Evolutionary conservation across 306 rosid species (phyloP), one percentile per base, ranked within the genome.

Genomic region (Biancaea sappan): DNA sequence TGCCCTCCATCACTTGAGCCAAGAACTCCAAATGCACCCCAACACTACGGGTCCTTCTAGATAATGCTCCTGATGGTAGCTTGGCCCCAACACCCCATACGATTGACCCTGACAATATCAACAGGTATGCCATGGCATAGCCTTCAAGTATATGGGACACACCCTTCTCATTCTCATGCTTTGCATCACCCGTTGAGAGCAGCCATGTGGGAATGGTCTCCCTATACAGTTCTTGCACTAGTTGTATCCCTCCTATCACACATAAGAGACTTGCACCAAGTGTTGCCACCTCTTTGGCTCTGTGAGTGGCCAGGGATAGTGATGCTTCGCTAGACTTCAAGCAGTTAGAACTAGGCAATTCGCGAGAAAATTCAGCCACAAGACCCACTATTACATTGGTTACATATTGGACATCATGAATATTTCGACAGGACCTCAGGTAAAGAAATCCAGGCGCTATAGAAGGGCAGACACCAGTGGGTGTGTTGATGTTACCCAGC

Each of bases 121-220:
- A 64, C 38, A 91, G 78, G 74, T 87, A 89, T 44, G 97, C 95
- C 88, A 91, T 66, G 66, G 85, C 91, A 61, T 89, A 89, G 25
- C 95, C 97, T 73, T 86, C 88, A 35, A 91, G 83, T 29, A 87
- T 63, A 13, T 51, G 19, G 9, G 89, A 80, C n/a, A 57, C 74
- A 0, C 69, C 77, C 69, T 34, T 81, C 73, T 79, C 66, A n/a
- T 60, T 71, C 58, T 73, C 77, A 0, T 54, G 82, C 57, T 80
- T 82, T 50, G 64, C 75, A 47, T 82, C 79, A 71, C 83, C 77
- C 29, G 78, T 66, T 0, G 88, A 84, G 41, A 91, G 80, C 34
- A 91, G 57, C 92, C 95, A 84, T 67, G 92, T 85, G n/a, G 97
- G 95, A 79, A 91, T 84, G 15, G 95, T 84, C 57, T 91, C 88